Evolutionary conservation across 1,284 basidiomycete species (phyloP).

Genomic region (Quambalaria eucalypti): DNA sequence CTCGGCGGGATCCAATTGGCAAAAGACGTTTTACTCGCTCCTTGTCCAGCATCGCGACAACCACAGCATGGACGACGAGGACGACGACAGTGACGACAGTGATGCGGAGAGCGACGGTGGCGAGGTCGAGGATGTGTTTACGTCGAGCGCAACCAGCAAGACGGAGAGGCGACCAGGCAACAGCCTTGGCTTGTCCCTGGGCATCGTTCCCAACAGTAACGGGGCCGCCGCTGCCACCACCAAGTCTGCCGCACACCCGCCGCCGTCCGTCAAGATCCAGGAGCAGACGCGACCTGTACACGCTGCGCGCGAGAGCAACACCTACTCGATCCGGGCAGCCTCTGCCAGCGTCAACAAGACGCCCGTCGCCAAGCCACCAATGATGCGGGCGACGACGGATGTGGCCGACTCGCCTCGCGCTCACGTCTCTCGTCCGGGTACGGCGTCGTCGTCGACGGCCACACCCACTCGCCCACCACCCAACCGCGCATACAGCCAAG

Average conservation of each 20-base stretch:
- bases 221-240: not conserved
- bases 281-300: not conserved
- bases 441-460: not conserved
- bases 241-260: not conserved
- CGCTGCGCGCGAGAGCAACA: too few species aligned
- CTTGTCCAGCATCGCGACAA: slow-evolving; percentile 42
- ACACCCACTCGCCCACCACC: not conserved
- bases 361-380: not conserved
- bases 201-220: slow-evolving; percentile 1
- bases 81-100: slow-evolving; percentile 28
- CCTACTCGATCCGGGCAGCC: not conserved
- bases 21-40: slow-evolving; percentile 45
- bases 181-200: slow-evolving; percentile 10
- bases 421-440: not conserved
- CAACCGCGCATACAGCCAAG: not conserved
- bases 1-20: slow-evolving; percentile 35
- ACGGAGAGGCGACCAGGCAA: slow-evolving; percentile 3
- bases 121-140: slow-evolving; percentile 6
- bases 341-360: not conserved
- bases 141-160: not conserved
- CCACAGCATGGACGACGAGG: slow-evolving; percentile 41
- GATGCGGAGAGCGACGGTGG: slow-evolving; percentile 13
- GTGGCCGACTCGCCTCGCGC: not conserved
- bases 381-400: not conserved
- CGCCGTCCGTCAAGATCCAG: not conserved